phyloP scores from a whole-genome alignment of 257 asterid genomes.

The Gynochthodes officinalis region DNA sequence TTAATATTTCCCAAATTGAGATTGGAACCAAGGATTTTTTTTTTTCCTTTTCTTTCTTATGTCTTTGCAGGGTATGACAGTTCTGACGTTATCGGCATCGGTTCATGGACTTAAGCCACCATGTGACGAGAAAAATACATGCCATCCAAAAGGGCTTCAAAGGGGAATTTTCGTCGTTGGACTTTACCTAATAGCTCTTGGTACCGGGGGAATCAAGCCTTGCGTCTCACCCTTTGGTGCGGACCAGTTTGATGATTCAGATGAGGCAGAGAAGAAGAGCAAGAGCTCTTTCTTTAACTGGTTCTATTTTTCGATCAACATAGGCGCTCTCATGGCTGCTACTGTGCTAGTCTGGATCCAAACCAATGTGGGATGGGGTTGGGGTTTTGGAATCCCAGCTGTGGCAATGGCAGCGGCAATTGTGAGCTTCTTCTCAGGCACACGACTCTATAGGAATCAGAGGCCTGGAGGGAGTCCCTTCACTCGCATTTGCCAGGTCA shows the following conservation, averaged over 20 bases:
- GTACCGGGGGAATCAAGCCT: slow-evolving; percentile 66
- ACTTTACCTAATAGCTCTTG: slow-evolving; percentile 59
- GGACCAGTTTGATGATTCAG: slow-evolving; percentile 62
- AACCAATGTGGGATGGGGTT: slow-evolving; percentile 65
- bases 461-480: slow-evolving; percentile 71
- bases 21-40: too few relatives aligned
- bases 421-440: slow-evolving; percentile 56
- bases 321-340: slow-evolving; percentile 63
- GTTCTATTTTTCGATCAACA: slow-evolving; percentile 65
- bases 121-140: slow-evolving; percentile 28
- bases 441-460: slow-evolving; percentile 48
- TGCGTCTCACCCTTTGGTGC: slow-evolving; percentile 69
- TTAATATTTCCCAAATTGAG: too few relatives aligned
- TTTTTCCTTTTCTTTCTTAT: too few relatives aligned
- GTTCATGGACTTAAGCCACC: slow-evolving; percentile 50
- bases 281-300: slow-evolving; percentile 66
- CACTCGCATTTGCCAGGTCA: slow-evolving; percentile 52
- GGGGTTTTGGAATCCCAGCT: slow-evolving; percentile 78
- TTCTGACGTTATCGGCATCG: slow-evolving; percentile 53
- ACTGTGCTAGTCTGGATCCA: slow-evolving; percentile 59
- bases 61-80: slow-evolving; percentile 55
- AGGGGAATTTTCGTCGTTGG: slow-evolving; percentile 45
- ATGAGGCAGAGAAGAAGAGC: slow-evolving; percentile 40
- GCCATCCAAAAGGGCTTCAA: slow-evolving; percentile 48
- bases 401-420: slow-evolving; percentile 66